These are phyloP conservation scores for Podospora conica DNA, from an alignment of 495 filamentous ascomycete species.

Conservation along the genomic window DNA sequence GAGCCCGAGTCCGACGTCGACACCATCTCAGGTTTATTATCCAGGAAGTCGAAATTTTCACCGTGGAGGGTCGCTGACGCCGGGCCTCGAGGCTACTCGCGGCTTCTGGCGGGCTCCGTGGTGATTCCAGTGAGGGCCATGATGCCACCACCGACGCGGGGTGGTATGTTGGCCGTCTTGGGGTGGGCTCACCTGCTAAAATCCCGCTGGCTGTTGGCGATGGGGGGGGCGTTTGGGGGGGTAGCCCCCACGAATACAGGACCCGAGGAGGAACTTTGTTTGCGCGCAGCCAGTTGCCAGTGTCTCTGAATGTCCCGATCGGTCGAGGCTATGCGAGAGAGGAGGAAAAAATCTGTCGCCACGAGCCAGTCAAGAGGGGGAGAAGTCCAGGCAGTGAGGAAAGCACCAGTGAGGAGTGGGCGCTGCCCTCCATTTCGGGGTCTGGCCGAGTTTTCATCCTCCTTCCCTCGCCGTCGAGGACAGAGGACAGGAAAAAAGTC, in stretches of 20 bases:
- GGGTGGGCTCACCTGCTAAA: slow-evolving; percentile 10
- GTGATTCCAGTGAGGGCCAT: not conserved
- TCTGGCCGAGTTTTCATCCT: not conserved
- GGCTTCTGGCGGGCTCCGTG: slow-evolving; percentile 10
- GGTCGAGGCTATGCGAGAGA: slow-evolving; percentile 15
- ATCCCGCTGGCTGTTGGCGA: not conserved
- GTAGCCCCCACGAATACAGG: slow-evolving; percentile 2
- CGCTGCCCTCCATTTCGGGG: not conserved
- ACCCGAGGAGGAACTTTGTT: not conserved
- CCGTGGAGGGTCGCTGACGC: not conserved
- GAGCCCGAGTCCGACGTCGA: not conserved
- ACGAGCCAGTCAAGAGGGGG: not conserved
- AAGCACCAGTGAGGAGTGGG: not conserved
- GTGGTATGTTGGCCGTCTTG: slow-evolving; percentile 3
- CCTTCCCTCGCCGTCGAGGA: not conserved
- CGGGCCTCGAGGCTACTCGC: not conserved
- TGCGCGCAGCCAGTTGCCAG: not conserved
- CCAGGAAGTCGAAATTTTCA: slow-evolving; percentile 1
- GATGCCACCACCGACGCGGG: slow-evolving; percentile 3
- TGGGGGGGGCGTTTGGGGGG: not conserved
- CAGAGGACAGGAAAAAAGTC: not conserved
- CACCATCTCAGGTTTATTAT: not conserved
- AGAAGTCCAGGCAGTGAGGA: not conserved
- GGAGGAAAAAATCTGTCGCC: not conserved
- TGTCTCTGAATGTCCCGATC: slow-evolving; percentile 18